Evolutionary conservation across 2,329 filamentous ascomycete species (phyloP), one percentile per base, ranked within the genome.

Genomic region (Aspergillus nomiae): DNA sequence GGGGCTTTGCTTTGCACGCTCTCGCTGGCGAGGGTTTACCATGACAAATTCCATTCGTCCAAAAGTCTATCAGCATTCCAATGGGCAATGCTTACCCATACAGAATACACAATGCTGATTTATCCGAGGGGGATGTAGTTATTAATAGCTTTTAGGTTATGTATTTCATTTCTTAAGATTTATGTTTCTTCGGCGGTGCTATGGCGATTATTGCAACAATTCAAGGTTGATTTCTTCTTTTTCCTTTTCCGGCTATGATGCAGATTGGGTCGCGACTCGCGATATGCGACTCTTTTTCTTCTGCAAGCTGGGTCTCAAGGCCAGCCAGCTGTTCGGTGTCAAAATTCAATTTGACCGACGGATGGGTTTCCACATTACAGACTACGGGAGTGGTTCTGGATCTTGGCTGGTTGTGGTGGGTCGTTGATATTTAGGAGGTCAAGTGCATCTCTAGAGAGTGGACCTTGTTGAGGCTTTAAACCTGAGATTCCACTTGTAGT

Each of bases 21-120:
- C 32, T 11, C 32, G 32, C 36, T 41, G 36, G 26, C 8, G 45
- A 51, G 45, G 46, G 57, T 30, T 8, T 43, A 43, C 34, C 24
- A 50, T 59, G 57, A 59, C 57, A 59, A 59, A 50, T 59, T 45
- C 46, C 57, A 59, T 53, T 59, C 46, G 46, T 28, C 46, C 24
- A 54, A 54, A 36, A 36, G 51, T 54, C 32, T 54, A 36, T 54
- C 51, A 36, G 51, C 24, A 53, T 53, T 34, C 50, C 28, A 10
- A 11, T 12, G 30, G 28, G 24, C 21, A 28, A 50, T 50, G 46
- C 46, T 50, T 50, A 50, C 46, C 24, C n/a, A 50, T 50, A 4
- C 26, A 28, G 26, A 4, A 50, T 9, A 51, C 38, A 53, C 34
- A 8, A 34, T 34, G 11, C 24, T 19, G 16, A n/a, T 53, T 16